Evolutionary conservation across 805 yeast species (phyloP).

Genomic region (Suhomyces vadensis): DNA sequence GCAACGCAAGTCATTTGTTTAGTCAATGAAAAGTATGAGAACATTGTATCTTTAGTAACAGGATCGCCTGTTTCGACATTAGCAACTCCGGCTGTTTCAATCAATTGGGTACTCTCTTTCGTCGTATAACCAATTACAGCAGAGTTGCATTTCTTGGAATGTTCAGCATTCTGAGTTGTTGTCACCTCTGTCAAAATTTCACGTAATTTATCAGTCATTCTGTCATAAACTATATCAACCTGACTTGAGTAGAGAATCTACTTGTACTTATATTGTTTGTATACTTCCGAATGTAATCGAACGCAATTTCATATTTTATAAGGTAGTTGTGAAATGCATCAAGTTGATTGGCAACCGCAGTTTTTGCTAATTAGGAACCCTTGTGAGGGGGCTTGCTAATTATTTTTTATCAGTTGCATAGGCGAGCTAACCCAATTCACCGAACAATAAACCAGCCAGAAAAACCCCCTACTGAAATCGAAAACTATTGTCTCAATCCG

Average conservation of each 20-base stretch:
- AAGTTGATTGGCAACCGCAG: no score
- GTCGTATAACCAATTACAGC: conserved; percentile 32
- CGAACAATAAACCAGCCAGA: no score
- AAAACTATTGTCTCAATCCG: no score
- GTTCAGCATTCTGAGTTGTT: conserved; percentile 7
- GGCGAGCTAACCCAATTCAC: no score
- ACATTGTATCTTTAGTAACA: conserved; percentile 18
- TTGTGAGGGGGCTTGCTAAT: no score
- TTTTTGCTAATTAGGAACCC: no score
- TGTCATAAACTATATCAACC: no score
- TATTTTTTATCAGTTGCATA: no score
- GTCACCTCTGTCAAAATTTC: conserved; percentile 1
- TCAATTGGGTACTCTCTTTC: conserved; percentile 22
- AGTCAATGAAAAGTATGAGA: conserved; percentile 31
- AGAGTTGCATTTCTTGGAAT: conserved; percentile 12
- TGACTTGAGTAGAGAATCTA: no score
- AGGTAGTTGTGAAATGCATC: neutral
- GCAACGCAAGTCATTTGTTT: conserved; percentile 39
- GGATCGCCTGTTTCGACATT: conserved; percentile 18
- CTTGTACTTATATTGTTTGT: neutral
- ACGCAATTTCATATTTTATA: neutral
- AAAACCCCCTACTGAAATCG: no score
- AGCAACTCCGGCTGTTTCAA: conserved; percentile 24
- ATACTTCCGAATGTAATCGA: no score
- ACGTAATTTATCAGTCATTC: neutral